Evolutionary conservation across 73 alveolate species (phyloP).

Genomic region (Paramecium primaurelia): DNA sequence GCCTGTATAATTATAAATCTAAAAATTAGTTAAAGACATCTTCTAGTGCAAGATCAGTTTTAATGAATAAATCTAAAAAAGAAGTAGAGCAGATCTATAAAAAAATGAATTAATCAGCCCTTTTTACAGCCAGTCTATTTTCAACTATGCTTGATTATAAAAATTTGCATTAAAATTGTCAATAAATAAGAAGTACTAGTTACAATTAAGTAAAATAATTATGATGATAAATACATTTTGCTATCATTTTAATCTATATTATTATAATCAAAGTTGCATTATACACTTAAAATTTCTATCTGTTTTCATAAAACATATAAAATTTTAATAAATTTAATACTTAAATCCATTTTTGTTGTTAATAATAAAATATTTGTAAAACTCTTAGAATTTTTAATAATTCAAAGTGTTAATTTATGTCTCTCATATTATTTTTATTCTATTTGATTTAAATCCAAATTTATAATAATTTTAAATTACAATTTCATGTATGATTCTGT

Average conservation of each 20-base stretch:
- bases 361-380: too few species aligned
- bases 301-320: conserved; percentile 24
- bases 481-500: too few species aligned
- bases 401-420: too few species aligned
- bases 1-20: neutral
- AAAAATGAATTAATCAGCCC: neutral
- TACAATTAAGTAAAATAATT: neutral
- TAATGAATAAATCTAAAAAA: neutral
- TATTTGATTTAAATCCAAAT: too few species aligned
- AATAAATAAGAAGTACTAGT: neutral
- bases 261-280: too few species aligned
- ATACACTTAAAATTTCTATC: neutral
- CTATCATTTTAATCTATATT: too few species aligned
- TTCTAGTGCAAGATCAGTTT: neutral
- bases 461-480: too few species aligned
- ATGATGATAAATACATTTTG: neutral
- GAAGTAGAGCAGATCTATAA: neutral
- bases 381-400: too few species aligned
- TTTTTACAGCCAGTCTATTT: neutral
- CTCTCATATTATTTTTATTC: too few species aligned
- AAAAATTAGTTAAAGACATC: neutral
- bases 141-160: neutral
- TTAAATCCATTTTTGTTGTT: neutral
- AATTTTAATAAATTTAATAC: neutral
- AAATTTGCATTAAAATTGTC: neutral